These are phyloP conservation scores for Apiospora marii DNA, from an alignment of 2,329 filamentous ascomycete species.

Conservation along the genomic window DNA sequence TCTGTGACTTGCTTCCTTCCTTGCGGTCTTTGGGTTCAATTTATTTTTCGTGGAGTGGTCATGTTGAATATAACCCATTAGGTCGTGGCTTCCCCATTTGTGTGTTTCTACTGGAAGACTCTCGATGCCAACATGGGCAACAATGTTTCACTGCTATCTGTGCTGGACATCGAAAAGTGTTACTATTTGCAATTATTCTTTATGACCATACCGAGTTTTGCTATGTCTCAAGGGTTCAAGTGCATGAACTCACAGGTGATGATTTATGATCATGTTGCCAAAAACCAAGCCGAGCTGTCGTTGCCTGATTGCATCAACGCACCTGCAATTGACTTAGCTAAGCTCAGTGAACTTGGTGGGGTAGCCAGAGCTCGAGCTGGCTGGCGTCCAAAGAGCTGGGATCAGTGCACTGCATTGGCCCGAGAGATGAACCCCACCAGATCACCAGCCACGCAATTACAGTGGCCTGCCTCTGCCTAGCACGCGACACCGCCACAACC, in stretches of 20 bases:
- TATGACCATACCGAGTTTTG: neutral
- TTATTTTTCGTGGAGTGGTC: neutral
- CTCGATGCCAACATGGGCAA: neutral
- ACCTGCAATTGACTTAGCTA: neutral
- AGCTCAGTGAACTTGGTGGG: neutral
- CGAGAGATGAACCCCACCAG: neutral
- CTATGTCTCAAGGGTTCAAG: too few relatives aligned
- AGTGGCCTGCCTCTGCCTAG: neutral
- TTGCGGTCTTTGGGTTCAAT: neutral
- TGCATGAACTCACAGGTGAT: neutral
- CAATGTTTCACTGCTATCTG: neutral
- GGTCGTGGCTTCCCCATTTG: neutral
- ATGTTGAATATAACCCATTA: neutral
- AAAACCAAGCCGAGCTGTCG: neutral
- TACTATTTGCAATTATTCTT: slow-evolving; percentile 5
- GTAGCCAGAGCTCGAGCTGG: neutral
- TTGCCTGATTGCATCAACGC: neutral
- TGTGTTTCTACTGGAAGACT: neutral
- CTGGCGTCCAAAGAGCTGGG: too few relatives aligned
- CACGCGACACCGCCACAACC: slow-evolving; percentile 11
- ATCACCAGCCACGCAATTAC: neutral
- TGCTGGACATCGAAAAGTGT: neutral
- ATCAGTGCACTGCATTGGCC: neutral
- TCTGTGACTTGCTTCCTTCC: neutral
- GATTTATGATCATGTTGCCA: neutral